Evolutionary conservation across 441 rosid genomes (phyloP), one percentile per base, ranked within the genome.

Genomic region (Corymbia calophylla): DNA sequence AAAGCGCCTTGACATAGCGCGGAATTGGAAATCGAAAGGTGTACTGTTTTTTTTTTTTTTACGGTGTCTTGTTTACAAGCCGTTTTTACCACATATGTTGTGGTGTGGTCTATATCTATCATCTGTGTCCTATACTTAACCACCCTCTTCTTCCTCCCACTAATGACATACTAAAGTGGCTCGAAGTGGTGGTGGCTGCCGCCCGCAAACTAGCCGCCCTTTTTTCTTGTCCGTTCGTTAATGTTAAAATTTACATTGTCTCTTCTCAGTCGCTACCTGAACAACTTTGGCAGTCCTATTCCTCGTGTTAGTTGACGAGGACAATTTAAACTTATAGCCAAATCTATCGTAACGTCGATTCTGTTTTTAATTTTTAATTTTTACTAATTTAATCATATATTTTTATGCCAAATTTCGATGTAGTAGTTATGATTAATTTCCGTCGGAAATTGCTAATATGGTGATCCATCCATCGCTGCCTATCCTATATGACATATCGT

Each of bases 401-500:
- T 1, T 53, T 15, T 7, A 0, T 2, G 66, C 3, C 7, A 12
- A 11, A 27, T 60, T 27, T 1, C 66, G 11, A 27, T 60, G 14
- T 60, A 60, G 66, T 27, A 3, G 12, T 60, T 60, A 5, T 2
- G 16, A 6, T 60, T 8, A 27, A 60, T 60, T 27, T 14, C 5
- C 8, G 16, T 11, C 0, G 15, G 7, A 27, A 27, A 2, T 60
- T 5, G 7, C 16, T 27, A 3, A 12, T 0, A 6, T 12, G 5
- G 15, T 7, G 7, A 11, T 60, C 15, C 15, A 60, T 3, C 5
- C 66, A 60, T 60, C 14, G 5, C 12, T 12, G 15, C 3, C 7
- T 23, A 9, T 27, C 14, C 7, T 5, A 14, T 15, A 1, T 60
- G n/a, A 3, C 66, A 27, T 58, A 11, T 13, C 6, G 44, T 6